A percentile compares a stretch with the other conserved stretches of the same genome.
Evolutionary conservation across 1,284 basidiomycete genomes (phyloP).

Genomic region (Rhodotorula sp.): DNA sequence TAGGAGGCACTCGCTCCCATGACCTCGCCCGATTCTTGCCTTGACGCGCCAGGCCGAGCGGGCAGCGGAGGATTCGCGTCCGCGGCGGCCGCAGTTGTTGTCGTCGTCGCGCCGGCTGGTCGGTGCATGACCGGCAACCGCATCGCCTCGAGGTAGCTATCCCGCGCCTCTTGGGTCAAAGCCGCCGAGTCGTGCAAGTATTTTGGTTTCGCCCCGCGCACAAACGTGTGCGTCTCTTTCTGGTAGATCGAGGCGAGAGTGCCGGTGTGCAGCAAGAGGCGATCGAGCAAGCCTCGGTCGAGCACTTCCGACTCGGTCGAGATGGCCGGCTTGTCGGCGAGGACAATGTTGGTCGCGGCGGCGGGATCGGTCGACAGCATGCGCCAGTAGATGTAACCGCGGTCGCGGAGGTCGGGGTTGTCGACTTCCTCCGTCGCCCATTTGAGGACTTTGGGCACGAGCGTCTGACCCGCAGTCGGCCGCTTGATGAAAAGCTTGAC

Average conservation of each 20-base stretch:
- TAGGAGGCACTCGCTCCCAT: neutral
- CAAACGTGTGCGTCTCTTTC: constrained; percentile 43
- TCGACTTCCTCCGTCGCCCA: constrained; percentile 97
- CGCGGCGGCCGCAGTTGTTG: neutral
- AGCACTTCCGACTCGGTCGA: constrained; percentile 97
- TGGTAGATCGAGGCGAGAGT: constrained; percentile 46
- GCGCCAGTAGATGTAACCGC: constrained; percentile 99
- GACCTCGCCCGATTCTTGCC: constrained; percentile 21
- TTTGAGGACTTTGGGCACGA: constrained; percentile 94
- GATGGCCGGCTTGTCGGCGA: constrained; percentile 85
- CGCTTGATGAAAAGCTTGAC: constrained; percentile 98
- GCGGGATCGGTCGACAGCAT: constrained; percentile 90
- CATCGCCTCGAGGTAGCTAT: constrained; percentile 43
- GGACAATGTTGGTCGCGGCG: constrained; percentile 85
- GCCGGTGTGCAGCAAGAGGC: constrained; percentile 56
- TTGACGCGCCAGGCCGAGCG: constrained; percentile 10
- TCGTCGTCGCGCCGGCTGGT: neutral
- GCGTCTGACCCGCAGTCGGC: constrained; percentile 79
- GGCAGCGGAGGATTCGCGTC: constrained; percentile 10
- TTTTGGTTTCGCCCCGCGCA: constrained; percentile 39
- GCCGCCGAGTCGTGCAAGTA: constrained; percentile 45
- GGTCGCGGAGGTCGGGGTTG: constrained; percentile 92
- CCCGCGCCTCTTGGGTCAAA: constrained; percentile 42
- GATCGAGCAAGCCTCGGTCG: constrained; percentile 91
- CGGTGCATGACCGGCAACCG: constrained; percentile 4